These are phyloP conservation scores for Ceratocystis variospora DNA, from an alignment of 2,329 filamentous ascomycete genomes.

Conservation along the genomic window DNA sequence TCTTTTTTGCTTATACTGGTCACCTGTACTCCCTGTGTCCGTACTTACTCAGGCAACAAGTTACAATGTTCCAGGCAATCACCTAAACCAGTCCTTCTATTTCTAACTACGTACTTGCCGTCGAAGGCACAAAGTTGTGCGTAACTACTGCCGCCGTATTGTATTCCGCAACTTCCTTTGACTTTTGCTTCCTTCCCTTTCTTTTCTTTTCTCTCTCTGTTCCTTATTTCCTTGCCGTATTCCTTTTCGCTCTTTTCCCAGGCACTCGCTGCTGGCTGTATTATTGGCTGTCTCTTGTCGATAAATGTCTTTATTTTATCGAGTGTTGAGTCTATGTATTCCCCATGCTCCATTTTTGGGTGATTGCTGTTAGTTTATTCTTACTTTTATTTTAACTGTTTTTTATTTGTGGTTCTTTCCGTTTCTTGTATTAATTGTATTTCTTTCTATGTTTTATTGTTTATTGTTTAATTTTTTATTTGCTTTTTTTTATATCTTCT, in stretches of 20 bases:
- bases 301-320: no score
- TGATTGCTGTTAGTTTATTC: no score
- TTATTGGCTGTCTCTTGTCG: no score
- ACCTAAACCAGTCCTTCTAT: neutral
- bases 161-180: neutral
- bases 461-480: neutral
- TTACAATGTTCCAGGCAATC: no score
- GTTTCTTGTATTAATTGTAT: no score
- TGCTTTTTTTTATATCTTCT: neutral
- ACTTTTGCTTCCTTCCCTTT: neutral
- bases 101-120: neutral
- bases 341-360: no score
- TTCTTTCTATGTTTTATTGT: neutral
- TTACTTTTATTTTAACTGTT: neutral
- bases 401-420: neutral
- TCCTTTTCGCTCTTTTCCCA: neutral
- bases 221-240: neutral
- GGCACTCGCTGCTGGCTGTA: no score
- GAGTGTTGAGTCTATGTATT: no score
- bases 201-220: neutral
- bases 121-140: neutral
- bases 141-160: neutral
- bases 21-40: no score
- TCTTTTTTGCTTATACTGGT: no score
- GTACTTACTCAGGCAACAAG: no score